Evolutionary conservation across 805 yeast genomes (phyloP).

Genomic region (Pichia eremophila): DNA sequence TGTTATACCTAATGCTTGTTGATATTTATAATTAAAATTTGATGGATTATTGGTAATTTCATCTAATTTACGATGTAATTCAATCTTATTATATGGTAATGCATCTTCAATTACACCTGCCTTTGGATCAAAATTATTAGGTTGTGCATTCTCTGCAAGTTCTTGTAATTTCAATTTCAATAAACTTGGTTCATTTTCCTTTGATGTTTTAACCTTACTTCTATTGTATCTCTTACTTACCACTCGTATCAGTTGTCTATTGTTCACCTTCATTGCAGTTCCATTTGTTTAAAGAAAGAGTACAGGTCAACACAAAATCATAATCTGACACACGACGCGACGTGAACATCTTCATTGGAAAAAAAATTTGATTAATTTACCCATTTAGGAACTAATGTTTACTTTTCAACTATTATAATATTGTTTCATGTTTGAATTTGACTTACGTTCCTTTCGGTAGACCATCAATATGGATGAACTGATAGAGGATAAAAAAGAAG

Average conservation of each 20-base stretch:
- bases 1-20: conserved; percentile 31
- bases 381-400: background rate
- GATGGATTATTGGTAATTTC: conserved; percentile 18
- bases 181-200: conserved; percentile 10
- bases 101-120: conserved; percentile 26
- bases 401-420: background rate
- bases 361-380: background rate
- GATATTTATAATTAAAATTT: conserved; percentile 31
- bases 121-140: conserved; percentile 25
- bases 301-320: no score
- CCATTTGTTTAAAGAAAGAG: no score
- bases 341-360: background rate
- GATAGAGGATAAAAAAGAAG: no score
- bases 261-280: no score
- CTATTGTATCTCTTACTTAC: background rate
- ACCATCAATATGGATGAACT: background rate
- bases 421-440: no score
- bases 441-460: no score
- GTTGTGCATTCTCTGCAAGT: conserved; percentile 34
- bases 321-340: no score
- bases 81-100: conserved; percentile 13
- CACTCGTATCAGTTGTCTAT: no score
- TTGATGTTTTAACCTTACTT: background rate
- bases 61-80: conserved; percentile 20
- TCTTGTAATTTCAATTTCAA: conserved; percentile 31